Percentiles rank a stretch among this genome's conserved stretches.
These are phyloP conservation scores for Sporobolomyces roseus DNA, from an alignment of 768 basidiomycete species.

Conservation along the genomic window DNA sequence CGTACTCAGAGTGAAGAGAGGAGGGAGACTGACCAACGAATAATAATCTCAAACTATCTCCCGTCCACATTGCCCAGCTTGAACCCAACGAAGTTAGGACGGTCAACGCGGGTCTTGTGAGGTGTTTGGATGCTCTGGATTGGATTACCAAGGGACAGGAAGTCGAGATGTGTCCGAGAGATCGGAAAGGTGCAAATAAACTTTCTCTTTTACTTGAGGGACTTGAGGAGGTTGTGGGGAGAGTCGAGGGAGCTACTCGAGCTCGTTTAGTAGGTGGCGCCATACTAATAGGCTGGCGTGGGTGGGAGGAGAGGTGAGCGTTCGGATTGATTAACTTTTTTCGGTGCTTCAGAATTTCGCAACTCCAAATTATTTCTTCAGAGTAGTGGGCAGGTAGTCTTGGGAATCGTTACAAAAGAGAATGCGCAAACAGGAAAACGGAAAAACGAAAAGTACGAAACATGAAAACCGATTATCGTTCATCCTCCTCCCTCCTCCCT, in stretches of 20 bases:
- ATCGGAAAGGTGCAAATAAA: conserved; percentile 88
- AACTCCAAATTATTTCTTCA: too few relatives aligned
- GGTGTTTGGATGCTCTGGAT: conserved; percentile 75
- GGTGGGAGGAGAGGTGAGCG: neutral
- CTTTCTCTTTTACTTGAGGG: conserved; percentile 7
- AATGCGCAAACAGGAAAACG: neutral
- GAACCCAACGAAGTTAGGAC: conserved; percentile 80
- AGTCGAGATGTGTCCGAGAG: conserved; percentile 90
- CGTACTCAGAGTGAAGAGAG: neutral
- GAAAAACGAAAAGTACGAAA: neutral
- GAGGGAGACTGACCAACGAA: conserved; percentile 78
- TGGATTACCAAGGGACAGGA: conserved; percentile 83
- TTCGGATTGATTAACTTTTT: neutral
- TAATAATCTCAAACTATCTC: conserved; percentile 81
- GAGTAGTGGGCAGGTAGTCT: too few relatives aligned
- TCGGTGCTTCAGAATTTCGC: neutral
- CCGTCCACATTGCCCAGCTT: conserved; percentile 95
- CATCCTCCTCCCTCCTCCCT: neutral
- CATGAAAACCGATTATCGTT: too few relatives aligned
- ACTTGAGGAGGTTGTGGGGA: neutral
- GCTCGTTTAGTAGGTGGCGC: conserved; percentile 4
- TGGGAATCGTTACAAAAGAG: neutral
- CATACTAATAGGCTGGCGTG: neutral
- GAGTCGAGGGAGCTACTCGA: neutral
- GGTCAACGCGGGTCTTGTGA: conserved; percentile 74